These are phyloP conservation scores for Aristolochia californica DNA, from an alignment of 164 flowering plant genomes.

Conservation along the genomic window DNA sequence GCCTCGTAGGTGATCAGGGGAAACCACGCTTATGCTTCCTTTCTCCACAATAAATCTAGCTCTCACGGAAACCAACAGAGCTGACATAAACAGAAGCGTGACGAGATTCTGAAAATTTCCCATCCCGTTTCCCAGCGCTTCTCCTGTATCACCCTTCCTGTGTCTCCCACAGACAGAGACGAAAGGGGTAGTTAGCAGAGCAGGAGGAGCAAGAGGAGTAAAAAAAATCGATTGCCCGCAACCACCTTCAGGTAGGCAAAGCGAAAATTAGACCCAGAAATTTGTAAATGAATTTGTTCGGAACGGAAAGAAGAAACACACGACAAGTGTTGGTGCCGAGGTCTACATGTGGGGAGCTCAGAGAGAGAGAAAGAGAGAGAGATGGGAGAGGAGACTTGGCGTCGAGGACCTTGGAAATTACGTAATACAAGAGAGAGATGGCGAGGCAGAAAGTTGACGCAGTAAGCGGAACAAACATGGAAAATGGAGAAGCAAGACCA, in stretches of 20 bases:
- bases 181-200: not conserved
- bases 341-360: conserved; percentile 7
- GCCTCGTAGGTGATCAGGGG: conserved; percentile 29
- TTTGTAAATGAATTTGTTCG: not conserved
- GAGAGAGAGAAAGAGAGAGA: conserved; percentile 4
- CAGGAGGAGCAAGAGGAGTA: not conserved
- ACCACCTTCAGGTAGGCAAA: not conserved
- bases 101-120: conserved; percentile 1
- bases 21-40: conserved; percentile 47
- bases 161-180: not conserved
- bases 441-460: conserved; percentile 4
- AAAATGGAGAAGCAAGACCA: not conserved
- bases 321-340: conserved; percentile 5
- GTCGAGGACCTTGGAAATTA: not conserved
- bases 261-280: not conserved
- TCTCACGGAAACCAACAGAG: conserved; percentile 1
- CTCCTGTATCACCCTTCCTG: not conserved
- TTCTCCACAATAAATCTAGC: conserved; percentile 71
- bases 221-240: not conserved
- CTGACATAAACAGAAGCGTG: conserved; percentile 4
- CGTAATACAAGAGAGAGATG: not conserved
- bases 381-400: conserved; percentile 8
- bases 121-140: conserved; percentile 10
- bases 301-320: not conserved
- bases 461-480: conserved; percentile 8